Base-by-base conservation (phyloP, 2,329 filamentous ascomycete genomes). In the Calonectria pauciramosa region DNA sequence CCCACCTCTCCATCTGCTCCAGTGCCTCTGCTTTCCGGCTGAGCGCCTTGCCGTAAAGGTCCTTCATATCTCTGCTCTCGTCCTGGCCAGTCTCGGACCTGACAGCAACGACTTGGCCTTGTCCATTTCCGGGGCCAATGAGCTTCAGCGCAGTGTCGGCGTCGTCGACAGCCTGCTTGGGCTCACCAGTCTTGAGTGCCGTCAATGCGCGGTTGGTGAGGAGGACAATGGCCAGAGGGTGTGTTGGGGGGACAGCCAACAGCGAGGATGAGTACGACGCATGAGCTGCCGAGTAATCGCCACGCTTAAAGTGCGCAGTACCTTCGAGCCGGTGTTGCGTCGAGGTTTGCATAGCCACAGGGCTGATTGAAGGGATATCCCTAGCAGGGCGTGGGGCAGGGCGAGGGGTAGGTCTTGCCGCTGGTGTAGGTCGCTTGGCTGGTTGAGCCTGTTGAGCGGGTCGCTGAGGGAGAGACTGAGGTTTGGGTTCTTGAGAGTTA, bases 1-100 rank as follows among this genome's bases (percentile, higher is more conserved):
- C 86, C 96, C 96, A 99, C 83, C 94, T 95, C 86, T 99, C 97
- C 89, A 99, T 94, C 82, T 98, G 94, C 84, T 99, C 97, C 10
- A 99, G 89, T 1, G 96, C 97, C 86, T 99, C 97, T 0, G 97
- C 97, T 87, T 99, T 99, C 69, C 97, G 94, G 86, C 95, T 96
- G 36, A 99, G 87, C 0, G 96, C 96, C 85, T 99, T 99, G 68
- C 95, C 96, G 82, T 94, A 99, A 76, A 98, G 94, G 23, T 98
- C 96, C 76, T 92, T 94, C 95, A 99, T 98, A 63, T 96, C 94
- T 78, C 97, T 97, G 26, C 88, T 87, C 71, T 93, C 89, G 41
- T 92, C 90, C 51, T 86, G 86, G n/a, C 88, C 86, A 70, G 90
- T 90, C 8, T 87, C 87, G 28, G 88, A 89, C 30, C 88, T 89